These are phyloP conservation scores for Aspergillus glaucus DNA, from an alignment of 2,329 filamentous ascomycete species.

Conservation along the genomic window DNA sequence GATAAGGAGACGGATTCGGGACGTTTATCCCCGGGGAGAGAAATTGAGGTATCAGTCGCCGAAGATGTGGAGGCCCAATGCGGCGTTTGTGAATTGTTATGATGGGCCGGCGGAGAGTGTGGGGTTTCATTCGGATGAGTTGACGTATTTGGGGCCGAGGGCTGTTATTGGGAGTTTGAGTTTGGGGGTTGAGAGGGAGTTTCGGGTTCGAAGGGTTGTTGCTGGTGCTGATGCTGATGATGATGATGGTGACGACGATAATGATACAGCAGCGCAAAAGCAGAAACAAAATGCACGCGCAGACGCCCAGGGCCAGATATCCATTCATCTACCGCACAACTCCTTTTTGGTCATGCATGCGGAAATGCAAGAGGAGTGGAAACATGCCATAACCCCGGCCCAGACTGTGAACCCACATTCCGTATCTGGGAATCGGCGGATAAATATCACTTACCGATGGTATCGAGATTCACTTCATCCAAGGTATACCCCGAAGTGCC, in stretches of 20 bases:
- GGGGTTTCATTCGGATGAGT: constrained; percentile 86
- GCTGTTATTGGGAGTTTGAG: constrained; percentile 85
- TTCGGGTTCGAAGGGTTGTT: constrained; percentile 73
- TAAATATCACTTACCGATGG: constrained; percentile 91
- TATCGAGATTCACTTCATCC: constrained; percentile 76
- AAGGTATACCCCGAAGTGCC: constrained; percentile 67
- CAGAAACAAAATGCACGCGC: constrained; percentile 29
- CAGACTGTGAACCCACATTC: constrained; percentile 78
- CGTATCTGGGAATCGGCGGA: constrained; percentile 68
- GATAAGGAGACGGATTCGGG: constrained; percentile 63
- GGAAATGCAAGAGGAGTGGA: constrained; percentile 97
- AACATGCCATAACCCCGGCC: constrained; percentile 74
- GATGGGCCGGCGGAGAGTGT: constrained; percentile 73
- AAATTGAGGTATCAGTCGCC: constrained; percentile 76
- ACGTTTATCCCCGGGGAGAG: constrained; percentile 60
- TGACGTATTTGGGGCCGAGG: constrained; percentile 86
- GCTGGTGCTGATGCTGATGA: constrained; percentile 51
- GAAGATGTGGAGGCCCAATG: constrained; percentile 71
- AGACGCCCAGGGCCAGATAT: constrained; percentile 75
- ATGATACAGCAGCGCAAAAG: constrained; percentile 24
- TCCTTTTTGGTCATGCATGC: constrained; percentile 93
- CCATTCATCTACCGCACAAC: constrained; percentile 91
- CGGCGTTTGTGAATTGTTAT: constrained; percentile 93
- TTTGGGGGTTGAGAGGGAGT: constrained; percentile 86
- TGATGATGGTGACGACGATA: constrained; percentile 36